Base-by-base conservation (phyloP, 169 alveolate genomes). In the Cryptosporidium tyzzeri region DNA sequence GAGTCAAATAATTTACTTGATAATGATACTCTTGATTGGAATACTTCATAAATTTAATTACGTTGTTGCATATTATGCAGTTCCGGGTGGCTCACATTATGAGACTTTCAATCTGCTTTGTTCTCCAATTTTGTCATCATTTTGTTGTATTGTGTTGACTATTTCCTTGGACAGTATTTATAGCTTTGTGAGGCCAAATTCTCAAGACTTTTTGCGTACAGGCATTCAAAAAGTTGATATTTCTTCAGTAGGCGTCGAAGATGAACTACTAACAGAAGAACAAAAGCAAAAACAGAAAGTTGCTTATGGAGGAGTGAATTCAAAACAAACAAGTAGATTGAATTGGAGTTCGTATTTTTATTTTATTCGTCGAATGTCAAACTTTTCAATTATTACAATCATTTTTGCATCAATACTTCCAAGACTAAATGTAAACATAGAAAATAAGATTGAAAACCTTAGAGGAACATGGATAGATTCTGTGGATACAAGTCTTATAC, bases 21-120 rank as follows among this genome's bases (percentile, higher is more conserved):
- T 29, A 21, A 23, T 80, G 18, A 80, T 80, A 14, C 16, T 80
- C 7, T 7, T 37, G 18, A 35, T 59, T 26, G 70, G 48, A 31
- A 12, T 21, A 21, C 1, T 59, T 26, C 65, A 37, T 33, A 12
- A 1, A 59, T 44, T 62, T 65, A 80, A 80, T 26, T 62, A n/a
- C 53, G 44, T 53, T 10, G 33, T 41, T 31, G 73, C 68, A 0
- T 80, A 80, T 18, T 80, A 7, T 80, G 69, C 80, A 18, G 75
- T 62, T 44, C 89, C 89, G 21, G 89, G 89, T 26, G 89, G 89
- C 10, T 80, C 89, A 44, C 23, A 41, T 6, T 80, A 80, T 48
- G 68, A 59, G 62, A 31, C 89, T 41, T 26, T 59, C 0, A 53
- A 62, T 14, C 68, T 48, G n/a, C 21, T 80, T 21, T 59, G 41